Base-by-base conservation (phyloP, 441 rosid genomes). In the Cnidoscolus chayamansa region DNA sequence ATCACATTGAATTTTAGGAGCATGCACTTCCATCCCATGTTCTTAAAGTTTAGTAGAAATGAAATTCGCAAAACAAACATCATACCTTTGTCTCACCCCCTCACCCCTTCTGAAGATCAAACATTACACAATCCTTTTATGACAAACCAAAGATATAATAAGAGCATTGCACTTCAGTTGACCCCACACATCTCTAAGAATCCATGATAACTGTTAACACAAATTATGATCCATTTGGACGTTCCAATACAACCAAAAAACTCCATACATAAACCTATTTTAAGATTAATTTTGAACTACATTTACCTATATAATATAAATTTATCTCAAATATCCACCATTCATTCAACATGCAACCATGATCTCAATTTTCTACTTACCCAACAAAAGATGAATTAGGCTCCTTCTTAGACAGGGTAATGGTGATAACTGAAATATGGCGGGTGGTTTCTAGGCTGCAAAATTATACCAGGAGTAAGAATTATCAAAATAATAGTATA, bases 401-500 rank as follows among this genome's bases (percentile, higher is more conserved):
- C 82, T 87, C 92, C 32, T 70, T 68, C 81, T 75, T 87, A 12
- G 94, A 91, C 79, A 91, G 76, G 35, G 83, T 86, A 63, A 89
- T 84, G 1, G 94, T 85, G 55, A 87, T 83, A 80, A 84, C 77
- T 0, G 94, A 91, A 54, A 91, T 94, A 81, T 87, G 94, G 64
- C 94, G 85, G 16, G 90, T 87, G 54, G 90, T 87, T 81, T 89
- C 90, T 68, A 90, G 31, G 59, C 96, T 90, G 84, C 80, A 72
- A 35, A 69, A 25, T 37, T 51, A 64, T 35, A 73, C 32, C 20
- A 32, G 53, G 58, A 3, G 0, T 1, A 67, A 53, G n/a, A 49
- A 71, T 12, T 32, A 54, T 47, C 31, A 25, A 13, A 25, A 25
- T 25, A 25, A 25, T 25, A 25, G 25, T 25, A 25, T 25, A 25